Evolutionary conservation across 2,329 filamentous ascomycete species (phyloP), one percentile per base, ranked within the genome.

Genomic region (Dactylellina drechsleri): DNA sequence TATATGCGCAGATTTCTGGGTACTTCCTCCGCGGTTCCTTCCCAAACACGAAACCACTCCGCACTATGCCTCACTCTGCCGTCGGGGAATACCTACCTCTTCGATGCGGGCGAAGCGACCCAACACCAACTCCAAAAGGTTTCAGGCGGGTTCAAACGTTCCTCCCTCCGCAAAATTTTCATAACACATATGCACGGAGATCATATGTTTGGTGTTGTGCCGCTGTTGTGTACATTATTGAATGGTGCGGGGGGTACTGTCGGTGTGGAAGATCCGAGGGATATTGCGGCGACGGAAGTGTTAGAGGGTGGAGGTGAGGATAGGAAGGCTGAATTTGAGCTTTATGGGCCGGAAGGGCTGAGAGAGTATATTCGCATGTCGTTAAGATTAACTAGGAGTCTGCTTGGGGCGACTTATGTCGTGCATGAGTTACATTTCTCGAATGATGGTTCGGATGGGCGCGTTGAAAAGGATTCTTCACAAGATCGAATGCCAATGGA

Each of bases 111-210:
- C 13, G 78, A 79, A 65, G 77, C 76, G 20, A 78, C 78, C 12
- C 78, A 79, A 41, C 36, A 76, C 41, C 78, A 78, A 45, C 56
- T 79, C 41, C 78, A 78, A 54, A 76, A 70, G 20, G 66, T 74
- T 0, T 41, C 72, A 2, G 72, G 65, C 3, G 72, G 72, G 6
- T 77, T 76, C 36, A 71, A 71, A 45, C 45, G 59, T 7, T 67
- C 68, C 1, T 53, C 49, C 6, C 43, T 79, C 13, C 66, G 61
- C n/a, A 77, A 76, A 53, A 78, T 79, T 36, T 78, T 79, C 57
- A 78, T 79, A 50, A 79, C 78, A 1, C 78, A 79, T 45, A 75
- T 79, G 57, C 78, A 79, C 52, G 78, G 78, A 23, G 78, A 78
- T 59, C 77, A 79, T 62, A 59, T 78, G 53, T 79, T 78, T 26